Base-by-base conservation (phyloP, 768 basidiomycete genomes). In the Hydnomerulius pinastri region DNA sequence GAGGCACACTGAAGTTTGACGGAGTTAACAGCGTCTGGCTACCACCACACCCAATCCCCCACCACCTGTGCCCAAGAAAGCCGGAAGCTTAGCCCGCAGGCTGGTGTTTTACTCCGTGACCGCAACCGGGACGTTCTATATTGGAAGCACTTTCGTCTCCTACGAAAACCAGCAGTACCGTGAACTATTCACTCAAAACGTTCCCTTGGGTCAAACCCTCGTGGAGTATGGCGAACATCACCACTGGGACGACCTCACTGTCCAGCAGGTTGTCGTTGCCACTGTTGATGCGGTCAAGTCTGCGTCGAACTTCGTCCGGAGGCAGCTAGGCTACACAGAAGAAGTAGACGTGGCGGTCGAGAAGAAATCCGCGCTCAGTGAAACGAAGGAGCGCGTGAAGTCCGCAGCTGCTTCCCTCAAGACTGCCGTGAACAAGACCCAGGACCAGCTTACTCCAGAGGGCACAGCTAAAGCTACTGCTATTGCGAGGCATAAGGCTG, bases 181-280 rank as follows among this genome's bases (percentile, higher is more conserved):
- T 64, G 88, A 95, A 57, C 78, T 96, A 65, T 97, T 97, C 76
- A 78, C 83, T 48, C 81, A 86, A 59, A 76, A 80, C 36, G 83
- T 94, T 46, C 95, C 95, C 2, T 76, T 90, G 32, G 93, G 85
- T 24, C 80, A 86, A 54, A 64, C 79, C 15, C 76, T 95, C 68
- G 75, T 95, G 33, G 87, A 94, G 51, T 92, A 83, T 62, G 89
- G 87, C 9, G 92, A 97, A 62, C 75, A 79, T 24, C 74, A 83
- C 49, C 78, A 83, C 12, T 94, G 91, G 90, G 89, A 94, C 59
- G 80, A 76, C 6, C 70, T 91, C 53, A 90, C 90, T 27, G 51
- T 82, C 17, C 74, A 79, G 44, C 76, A 85, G 53, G 76, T 81
- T 36, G 60, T 87, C 52, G 74, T 82, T 8, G 71, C 78, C 9